Conservation (phyloP, 352 stramenopile genomes). For the Phytopythium aichiense region DNA sequence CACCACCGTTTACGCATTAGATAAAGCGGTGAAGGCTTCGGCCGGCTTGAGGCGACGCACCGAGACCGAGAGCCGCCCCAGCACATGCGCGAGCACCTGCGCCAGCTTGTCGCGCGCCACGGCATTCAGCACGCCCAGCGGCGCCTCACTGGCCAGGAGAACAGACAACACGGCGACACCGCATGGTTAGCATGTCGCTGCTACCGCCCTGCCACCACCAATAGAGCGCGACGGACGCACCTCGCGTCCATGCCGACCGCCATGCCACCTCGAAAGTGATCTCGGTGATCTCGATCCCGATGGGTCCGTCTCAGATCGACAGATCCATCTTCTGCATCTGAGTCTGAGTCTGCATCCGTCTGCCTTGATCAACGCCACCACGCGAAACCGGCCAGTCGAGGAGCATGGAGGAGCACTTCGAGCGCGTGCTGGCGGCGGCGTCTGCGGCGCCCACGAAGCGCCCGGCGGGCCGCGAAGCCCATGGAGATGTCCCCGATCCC, state of each 20-base stretch:
- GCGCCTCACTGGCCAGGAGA: background rate
- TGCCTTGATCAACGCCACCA: background rate
- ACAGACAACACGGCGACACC: too few relatives aligned
- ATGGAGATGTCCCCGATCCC: background rate
- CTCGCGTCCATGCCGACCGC: background rate
- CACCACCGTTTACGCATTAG: too few relatives aligned
- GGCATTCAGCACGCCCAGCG: conserved; percentile 30
- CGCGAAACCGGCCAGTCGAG: background rate
- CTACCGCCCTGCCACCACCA: too few relatives aligned
- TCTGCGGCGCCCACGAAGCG: conserved; percentile 22
- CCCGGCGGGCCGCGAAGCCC: conserved; percentile 6
- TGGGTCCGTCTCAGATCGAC: too few relatives aligned
- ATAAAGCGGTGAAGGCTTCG: background rate
- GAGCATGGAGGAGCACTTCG: conserved; percentile 58
- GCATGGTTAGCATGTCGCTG: background rate
- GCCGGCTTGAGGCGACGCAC: conserved; percentile 11
- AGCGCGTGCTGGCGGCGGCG: conserved; percentile 42
- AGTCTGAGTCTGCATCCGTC: too few relatives aligned
- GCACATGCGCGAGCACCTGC: conserved; percentile 48
- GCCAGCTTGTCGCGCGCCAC: conserved; percentile 41
- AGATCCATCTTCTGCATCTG: too few relatives aligned
- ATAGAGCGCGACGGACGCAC: background rate
- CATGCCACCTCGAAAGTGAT: too few relatives aligned
- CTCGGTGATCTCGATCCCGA: too few relatives aligned
- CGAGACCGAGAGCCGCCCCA: conserved; percentile 42